Conservation (phyloP, 768 basidiomycete species). For the Suillus occidentalis region DNA sequence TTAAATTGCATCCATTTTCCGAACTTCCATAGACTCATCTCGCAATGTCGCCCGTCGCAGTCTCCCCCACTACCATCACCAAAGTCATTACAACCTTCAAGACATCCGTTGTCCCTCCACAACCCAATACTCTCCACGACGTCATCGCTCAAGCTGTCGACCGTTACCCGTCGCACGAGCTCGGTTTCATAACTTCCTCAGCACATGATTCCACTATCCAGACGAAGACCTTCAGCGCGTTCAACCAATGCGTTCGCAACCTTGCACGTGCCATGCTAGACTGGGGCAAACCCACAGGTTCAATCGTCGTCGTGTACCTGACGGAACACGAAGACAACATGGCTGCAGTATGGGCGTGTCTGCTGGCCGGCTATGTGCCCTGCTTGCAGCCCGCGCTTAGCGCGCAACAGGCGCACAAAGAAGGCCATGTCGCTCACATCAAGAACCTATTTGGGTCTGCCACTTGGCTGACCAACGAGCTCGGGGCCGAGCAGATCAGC, state of each 20-base stretch:
- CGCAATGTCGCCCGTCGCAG: constrained; percentile 19
- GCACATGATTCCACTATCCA: constrained; percentile 30
- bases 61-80: constrained; percentile 13
- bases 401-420: constrained; percentile 32
- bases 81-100: constrained; percentile 1
- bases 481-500: constrained; percentile 24
- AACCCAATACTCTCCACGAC: constrained; percentile 19
- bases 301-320: constrained; percentile 28
- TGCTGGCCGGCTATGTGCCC: constrained; percentile 32
- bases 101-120: constrained; percentile 12
- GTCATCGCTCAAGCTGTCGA: constrained; percentile 22
- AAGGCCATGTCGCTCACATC: constrained; percentile 29
- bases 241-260: constrained; percentile 16
- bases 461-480: constrained; percentile 31
- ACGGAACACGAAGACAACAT: constrained; percentile 36
- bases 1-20: neutral
- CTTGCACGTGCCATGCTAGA: constrained; percentile 23
- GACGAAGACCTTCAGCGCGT: constrained; percentile 24
- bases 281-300: constrained; percentile 26
- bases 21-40: neutral
- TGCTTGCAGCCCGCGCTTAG: constrained; percentile 34
- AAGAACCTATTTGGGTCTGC: constrained; percentile 31
- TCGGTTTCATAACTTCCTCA: constrained; percentile 29
- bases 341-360: constrained; percentile 32
- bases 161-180: constrained; percentile 25